Percentiles rank a stretch among this genome's conserved stretches.
Conservation (phyloP, 1,284 basidiomycete species). For the Pseudozyma thailandica region DNA sequence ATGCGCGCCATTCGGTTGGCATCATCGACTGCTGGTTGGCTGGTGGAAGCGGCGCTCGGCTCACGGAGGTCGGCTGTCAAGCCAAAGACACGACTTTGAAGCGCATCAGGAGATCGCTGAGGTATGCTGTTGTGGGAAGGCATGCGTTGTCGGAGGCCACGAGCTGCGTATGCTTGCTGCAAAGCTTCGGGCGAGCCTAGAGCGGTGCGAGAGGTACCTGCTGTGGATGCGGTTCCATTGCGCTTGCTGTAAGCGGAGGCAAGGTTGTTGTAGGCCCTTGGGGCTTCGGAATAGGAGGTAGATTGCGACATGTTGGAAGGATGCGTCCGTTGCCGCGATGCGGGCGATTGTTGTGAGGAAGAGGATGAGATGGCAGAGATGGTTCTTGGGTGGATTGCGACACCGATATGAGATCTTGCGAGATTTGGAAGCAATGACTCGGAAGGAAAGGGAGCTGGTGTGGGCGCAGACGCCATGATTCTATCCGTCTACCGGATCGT, state of each 20-base stretch:
- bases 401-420: constrained; percentile 19
- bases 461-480: constrained; percentile 43
- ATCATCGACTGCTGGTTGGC: constrained; percentile 24
- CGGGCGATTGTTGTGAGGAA: constrained; percentile 7
- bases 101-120: constrained; percentile 3
- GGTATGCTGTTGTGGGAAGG: constrained; percentile 16
- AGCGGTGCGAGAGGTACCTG: constrained; percentile 16
- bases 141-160: constrained; percentile 15
- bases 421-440: constrained; percentile 20
- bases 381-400: constrained; percentile 22
- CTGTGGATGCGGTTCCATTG: constrained; percentile 29
- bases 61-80: constrained; percentile 42
- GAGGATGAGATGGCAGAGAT: constrained; percentile 22
- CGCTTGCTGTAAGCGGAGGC: constrained; percentile 41
- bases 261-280: constrained; percentile 31
- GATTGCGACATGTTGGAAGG: constrained; percentile 28
- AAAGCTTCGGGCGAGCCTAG: constrained; percentile 9
- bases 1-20: constrained; percentile 27
- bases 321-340: constrained; percentile 10
- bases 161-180: constrained; percentile 12
- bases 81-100: constrained; percentile 45
- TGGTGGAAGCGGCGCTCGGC: constrained; percentile 12
- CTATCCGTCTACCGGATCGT: constrained; percentile 25
- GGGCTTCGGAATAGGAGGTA: constrained; percentile 16
- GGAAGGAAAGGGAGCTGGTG: constrained; percentile 24